phyloP scores from a whole-genome alignment of 345 rosid species.

The Limnanthes douglasii region DNA sequence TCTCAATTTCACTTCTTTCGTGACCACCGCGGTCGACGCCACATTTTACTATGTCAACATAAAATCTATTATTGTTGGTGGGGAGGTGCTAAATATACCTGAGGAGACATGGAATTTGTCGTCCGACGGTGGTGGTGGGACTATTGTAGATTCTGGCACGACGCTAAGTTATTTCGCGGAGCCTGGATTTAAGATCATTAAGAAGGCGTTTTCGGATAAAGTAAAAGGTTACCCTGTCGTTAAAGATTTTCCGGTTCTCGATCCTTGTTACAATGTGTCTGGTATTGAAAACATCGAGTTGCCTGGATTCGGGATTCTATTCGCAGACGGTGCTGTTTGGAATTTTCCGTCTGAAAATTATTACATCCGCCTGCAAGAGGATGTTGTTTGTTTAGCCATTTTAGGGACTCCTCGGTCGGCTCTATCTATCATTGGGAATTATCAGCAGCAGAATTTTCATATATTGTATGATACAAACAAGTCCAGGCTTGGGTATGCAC shows the following conservation, averaged over 20 bases:
- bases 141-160: conserved; percentile 80
- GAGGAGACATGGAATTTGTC: conserved; percentile 56
- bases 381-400: conserved; percentile 69
- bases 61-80: conserved; percentile 52
- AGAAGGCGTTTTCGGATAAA: conserved; percentile 41
- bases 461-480: conserved; percentile 57
- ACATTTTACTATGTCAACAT: conserved; percentile 71
- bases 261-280: conserved; percentile 84
- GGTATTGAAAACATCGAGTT: conserved; percentile 41
- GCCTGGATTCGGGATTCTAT: conserved; percentile 58
- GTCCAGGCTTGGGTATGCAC: conserved; percentile 74
- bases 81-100: conserved; percentile 47
- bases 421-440: conserved; percentile 79
- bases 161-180: conserved; percentile 55
- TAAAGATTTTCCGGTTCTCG: conserved; percentile 35
- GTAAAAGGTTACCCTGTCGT: conserved; percentile 40
- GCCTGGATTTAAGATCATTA: conserved; percentile 49
- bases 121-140: conserved; percentile 54
- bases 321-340: conserved; percentile 76
- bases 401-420: conserved; percentile 67
- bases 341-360: conserved; percentile 80
- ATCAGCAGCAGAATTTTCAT: conserved; percentile 83
- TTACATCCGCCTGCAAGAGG: conserved; percentile 41
- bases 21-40: conserved; percentile 29
- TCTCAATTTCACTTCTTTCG: conserved; percentile 62